These are phyloP conservation scores for Fusarium hainanense DNA, from an alignment of 2,329 filamentous ascomycete genomes.

Conservation along the genomic window DNA sequence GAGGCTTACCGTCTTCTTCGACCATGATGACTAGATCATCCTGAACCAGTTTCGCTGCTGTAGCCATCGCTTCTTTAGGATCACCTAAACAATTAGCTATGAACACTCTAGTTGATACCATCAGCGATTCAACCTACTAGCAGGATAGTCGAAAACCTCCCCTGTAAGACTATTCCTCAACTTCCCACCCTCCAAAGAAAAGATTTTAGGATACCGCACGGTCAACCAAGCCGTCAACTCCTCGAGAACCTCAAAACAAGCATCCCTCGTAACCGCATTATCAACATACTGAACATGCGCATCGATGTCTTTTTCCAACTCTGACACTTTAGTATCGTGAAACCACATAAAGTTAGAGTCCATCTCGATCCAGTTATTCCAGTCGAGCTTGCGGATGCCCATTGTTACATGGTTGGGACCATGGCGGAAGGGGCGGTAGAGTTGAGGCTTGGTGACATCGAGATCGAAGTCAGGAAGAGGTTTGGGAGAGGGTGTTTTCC, in stretches of 20 bases:
- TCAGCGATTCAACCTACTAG: neutral
- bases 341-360: constrained; percentile 34
- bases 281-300: constrained; percentile 34
- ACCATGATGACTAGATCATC: constrained; percentile 37
- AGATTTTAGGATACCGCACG: constrained; percentile 29
- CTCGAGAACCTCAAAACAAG: constrained; percentile 31
- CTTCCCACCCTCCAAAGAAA: neutral
- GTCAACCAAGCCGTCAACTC: constrained; percentile 26
- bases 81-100: constrained; percentile 1
- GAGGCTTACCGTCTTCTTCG: constrained; percentile 14
- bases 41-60: constrained; percentile 30
- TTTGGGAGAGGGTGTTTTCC: constrained; percentile 13
- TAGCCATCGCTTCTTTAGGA: constrained; percentile 29
- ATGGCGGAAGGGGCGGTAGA: constrained; percentile 34
- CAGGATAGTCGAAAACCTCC: constrained; percentile 22
- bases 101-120: accelerated
- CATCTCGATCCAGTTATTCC: constrained; percentile 39
- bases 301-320: constrained; percentile 24
- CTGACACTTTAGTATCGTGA: constrained; percentile 31
- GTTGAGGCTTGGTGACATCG: constrained; percentile 18
- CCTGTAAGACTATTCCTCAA: constrained; percentile 19
- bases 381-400: constrained; percentile 33
- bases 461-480: constrained; percentile 15
- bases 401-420: constrained; percentile 33
- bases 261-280: constrained; percentile 24